Conservation (phyloP, 2,329 filamentous ascomycete genomes). For the Aspergillus vadensis region DNA sequence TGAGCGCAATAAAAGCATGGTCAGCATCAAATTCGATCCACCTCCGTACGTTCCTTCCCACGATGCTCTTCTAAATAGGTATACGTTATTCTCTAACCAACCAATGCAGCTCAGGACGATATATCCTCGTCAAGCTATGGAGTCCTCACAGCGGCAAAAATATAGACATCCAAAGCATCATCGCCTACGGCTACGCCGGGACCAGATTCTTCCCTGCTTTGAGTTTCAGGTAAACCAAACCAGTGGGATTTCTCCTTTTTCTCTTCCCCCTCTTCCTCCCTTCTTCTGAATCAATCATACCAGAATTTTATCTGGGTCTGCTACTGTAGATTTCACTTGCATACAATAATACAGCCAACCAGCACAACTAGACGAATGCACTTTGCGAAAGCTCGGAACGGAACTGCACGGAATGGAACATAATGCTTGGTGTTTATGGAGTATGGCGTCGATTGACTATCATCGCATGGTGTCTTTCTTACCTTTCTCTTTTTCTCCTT, state of each 20-base stretch:
- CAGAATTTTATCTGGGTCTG: neutral
- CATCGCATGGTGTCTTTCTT: no score
- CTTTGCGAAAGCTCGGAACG: neutral
- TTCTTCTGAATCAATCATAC: neutral
- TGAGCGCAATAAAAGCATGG: conserved; percentile 76
- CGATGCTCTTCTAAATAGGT: neutral
- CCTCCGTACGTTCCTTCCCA: conserved; percentile 39
- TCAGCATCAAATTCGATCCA: conserved; percentile 73
- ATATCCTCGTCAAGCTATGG: conserved; percentile 89
- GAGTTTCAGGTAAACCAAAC: conserved; percentile 54
- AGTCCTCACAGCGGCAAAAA: conserved; percentile 73
- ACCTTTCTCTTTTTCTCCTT: no score
- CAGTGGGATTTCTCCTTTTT: neutral
- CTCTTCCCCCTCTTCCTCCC: neutral
- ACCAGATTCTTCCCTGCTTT: conserved; percentile 78
- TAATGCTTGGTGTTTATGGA: no score
- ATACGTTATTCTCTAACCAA: conserved; percentile 12
- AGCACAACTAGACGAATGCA: neutral
- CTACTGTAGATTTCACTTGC: neutral
- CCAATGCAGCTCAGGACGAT: conserved; percentile 66
- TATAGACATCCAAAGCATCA: conserved; percentile 86
- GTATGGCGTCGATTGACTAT: no score
- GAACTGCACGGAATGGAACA: neutral
- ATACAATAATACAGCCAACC: neutral
- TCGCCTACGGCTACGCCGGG: conserved; percentile 81